Evolutionary conservation across 208 protist species (phyloP).

Genomic region (Trypanosoma melophagium): DNA sequence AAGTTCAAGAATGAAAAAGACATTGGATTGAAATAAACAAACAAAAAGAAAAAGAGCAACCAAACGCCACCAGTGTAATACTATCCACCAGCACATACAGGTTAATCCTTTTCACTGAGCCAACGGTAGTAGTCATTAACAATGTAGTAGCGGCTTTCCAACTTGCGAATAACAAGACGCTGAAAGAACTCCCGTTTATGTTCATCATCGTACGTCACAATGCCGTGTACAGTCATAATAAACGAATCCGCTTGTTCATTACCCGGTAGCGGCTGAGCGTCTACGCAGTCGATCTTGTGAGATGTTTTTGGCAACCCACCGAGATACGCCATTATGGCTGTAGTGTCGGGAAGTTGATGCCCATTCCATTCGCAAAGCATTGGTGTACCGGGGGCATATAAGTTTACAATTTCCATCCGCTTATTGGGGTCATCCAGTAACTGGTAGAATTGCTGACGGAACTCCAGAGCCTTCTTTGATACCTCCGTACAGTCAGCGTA

Average conservation of each 20-base stretch:
- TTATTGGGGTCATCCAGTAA: slow-evolving; percentile 65
- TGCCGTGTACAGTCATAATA: slow-evolving; percentile 75
- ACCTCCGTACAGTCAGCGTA: slow-evolving; percentile 74
- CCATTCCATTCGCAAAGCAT: slow-evolving; percentile 90
- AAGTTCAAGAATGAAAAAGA: no score
- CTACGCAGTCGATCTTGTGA: slow-evolving; percentile 80
- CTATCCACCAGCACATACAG: background rate
- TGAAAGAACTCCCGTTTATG: slow-evolving; percentile 88
- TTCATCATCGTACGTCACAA: slow-evolving; percentile 85
- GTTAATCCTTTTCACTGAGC: slow-evolving; percentile 55
- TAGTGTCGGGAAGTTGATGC: slow-evolving; percentile 53
- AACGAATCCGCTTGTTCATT: slow-evolving; percentile 80
- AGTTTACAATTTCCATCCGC: slow-evolving; percentile 49
- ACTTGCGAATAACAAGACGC: slow-evolving; percentile 74
- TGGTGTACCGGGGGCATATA: slow-evolving; percentile 70
- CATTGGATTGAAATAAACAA: background rate
- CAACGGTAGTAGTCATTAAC: slow-evolving; percentile 92
- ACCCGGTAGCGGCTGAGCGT: slow-evolving; percentile 88
- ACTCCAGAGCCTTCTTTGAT: slow-evolving; percentile 78
- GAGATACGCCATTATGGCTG: slow-evolving; percentile 68
- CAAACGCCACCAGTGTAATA: background rate
- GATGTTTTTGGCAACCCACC: slow-evolving; percentile 59
- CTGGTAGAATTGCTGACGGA: slow-evolving; percentile 77
- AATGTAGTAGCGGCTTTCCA: slow-evolving; percentile 79
- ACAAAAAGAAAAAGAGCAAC: background rate